Evolutionary conservation across 768 basidiomycete species (phyloP).

Genomic region (Boletus subparvulus): DNA sequence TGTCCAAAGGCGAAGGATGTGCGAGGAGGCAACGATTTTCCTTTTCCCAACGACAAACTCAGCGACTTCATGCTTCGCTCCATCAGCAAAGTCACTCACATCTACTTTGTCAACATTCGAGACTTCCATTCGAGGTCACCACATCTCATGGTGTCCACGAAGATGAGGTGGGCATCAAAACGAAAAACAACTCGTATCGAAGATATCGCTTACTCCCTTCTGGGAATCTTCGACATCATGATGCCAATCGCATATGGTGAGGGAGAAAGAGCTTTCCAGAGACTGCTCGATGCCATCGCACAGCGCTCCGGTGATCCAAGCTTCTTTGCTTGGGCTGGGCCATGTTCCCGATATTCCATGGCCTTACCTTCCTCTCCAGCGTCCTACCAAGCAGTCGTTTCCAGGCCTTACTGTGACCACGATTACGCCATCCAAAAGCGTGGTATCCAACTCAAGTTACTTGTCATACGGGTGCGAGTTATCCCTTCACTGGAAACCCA

Average conservation of each 20-base stretch:
- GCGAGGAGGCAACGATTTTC: constrained; percentile 1
- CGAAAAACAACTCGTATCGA: constrained; percentile 12
- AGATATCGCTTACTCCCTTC: constrained; percentile 9
- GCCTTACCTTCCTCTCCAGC: constrained; percentile 13
- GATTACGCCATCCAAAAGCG: constrained; percentile 10
- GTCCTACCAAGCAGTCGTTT: neutral
- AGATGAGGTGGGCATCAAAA: constrained; percentile 17
- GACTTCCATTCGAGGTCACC: constrained; percentile 3
- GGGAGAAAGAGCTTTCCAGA: constrained; percentile 11
- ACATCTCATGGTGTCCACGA: constrained; percentile 6
- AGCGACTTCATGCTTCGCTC: constrained; percentile 1
- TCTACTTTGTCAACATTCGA: neutral
- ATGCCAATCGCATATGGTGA: constrained; percentile 13
- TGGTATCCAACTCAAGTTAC: constrained; percentile 10
- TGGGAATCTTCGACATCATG: constrained; percentile 13
- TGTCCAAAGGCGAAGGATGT: neutral
- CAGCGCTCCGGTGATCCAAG: constrained; percentile 12
- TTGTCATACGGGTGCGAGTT: constrained; percentile 1
- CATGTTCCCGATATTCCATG: constrained; percentile 4
- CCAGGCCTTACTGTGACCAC: neutral
- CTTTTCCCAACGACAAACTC: constrained; percentile 12
- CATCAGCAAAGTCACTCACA: constrained; percentile 4
- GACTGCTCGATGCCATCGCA: constrained; percentile 13
- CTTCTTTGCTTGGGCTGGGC: constrained; percentile 14
- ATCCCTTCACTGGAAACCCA: neutral